Evolutionary conservation across 73 alveolate species (phyloP).

Genomic region (Paramecium tetraurelia): DNA sequence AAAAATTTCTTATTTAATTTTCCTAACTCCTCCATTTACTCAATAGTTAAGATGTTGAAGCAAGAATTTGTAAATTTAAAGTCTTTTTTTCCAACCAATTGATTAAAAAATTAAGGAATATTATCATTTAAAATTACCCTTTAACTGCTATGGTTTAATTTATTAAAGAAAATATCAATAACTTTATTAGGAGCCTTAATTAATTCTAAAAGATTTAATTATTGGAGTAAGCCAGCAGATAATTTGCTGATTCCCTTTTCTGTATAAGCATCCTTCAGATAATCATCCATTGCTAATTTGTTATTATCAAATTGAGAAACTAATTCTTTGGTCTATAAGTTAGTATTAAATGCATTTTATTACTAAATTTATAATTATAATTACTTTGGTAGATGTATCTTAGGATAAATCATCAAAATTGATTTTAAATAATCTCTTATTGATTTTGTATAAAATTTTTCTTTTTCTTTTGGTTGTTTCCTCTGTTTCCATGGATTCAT

Average conservation of each 20-base stretch:
- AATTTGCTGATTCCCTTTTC: neutral
- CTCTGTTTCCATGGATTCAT: neutral
- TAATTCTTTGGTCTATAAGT: neutral
- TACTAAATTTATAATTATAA: neutral
- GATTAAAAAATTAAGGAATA: neutral
- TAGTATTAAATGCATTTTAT: neutral
- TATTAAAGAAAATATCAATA: neutral
- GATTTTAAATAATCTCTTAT: neutral
- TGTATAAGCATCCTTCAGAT: constrained; percentile 12
- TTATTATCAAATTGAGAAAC: neutral
- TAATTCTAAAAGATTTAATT: neutral
- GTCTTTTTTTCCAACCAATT: neutral
- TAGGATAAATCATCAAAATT: neutral
- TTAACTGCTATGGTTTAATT: too few relatives aligned
- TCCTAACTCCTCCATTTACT: neutral
- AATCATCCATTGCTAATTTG: neutral
- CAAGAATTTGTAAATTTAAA: neutral
- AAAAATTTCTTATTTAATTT: neutral
- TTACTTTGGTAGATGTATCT: neutral
- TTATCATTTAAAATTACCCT: neutral
- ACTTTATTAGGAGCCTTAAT: neutral
- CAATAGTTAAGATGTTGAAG: neutral
- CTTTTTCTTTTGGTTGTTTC: neutral
- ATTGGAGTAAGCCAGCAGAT: neutral
- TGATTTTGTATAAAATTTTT: neutral